Evolutionary conservation across 805 yeast genomes (phyloP).

Genomic region (Naumovozyma castellii): DNA sequence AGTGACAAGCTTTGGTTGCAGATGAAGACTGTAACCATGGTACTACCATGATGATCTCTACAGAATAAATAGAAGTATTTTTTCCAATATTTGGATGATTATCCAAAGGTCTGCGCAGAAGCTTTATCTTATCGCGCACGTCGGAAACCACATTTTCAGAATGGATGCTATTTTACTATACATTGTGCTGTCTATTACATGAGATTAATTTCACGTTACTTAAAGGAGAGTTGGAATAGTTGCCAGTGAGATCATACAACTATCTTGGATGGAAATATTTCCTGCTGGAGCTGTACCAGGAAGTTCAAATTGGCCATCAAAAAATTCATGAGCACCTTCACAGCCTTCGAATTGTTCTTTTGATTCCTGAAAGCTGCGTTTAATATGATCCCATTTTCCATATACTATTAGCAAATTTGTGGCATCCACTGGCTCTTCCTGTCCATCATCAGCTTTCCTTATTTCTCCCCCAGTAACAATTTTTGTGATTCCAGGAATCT

Average conservation of each 20-base stretch:
- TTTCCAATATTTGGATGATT: too few relatives aligned
- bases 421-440: constrained; percentile 9
- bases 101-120: too few relatives aligned
- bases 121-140: too few relatives aligned
- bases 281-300: constrained; percentile 41
- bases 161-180: too few relatives aligned
- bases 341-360: constrained; percentile 43
- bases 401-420: constrained; percentile 43
- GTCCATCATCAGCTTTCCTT: constrained; percentile 13
- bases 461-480: constrained; percentile 11
- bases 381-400: constrained; percentile 54
- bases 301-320: constrained; percentile 52
- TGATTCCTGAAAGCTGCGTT: constrained; percentile 44
- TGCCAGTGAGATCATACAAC: constrained; percentile 49
- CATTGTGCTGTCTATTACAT: background rate
- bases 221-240: constrained; percentile 10
- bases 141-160: too few relatives aligned
- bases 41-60: too few relatives aligned
- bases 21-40: too few relatives aligned
- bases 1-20: background rate
- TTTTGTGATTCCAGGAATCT: constrained; percentile 22
- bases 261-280: constrained; percentile 54
- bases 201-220: background rate
- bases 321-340: constrained; percentile 48
- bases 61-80: too few relatives aligned